A percentile compares a stretch with the other conserved stretches of the same genome.
Conservation (phyloP, 345 rosid genomes). For the Boechera divaricarpa region DNA sequence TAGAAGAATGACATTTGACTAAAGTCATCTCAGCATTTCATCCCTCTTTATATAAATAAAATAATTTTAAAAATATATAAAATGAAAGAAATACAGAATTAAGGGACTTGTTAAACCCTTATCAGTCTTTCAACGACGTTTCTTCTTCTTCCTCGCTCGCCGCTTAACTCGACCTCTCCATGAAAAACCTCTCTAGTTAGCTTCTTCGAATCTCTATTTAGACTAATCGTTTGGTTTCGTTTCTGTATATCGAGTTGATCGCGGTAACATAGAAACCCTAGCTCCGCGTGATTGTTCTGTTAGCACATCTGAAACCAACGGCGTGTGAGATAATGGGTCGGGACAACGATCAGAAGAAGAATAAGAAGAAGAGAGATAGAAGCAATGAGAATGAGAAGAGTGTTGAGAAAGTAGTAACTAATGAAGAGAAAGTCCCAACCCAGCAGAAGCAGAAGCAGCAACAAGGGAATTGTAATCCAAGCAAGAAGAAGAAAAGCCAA, state of each 20-base stretch:
- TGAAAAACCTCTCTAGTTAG: not conserved
- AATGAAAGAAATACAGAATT: too few species aligned
- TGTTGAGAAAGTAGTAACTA: constrained; percentile 8
- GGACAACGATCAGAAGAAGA: constrained; percentile 17
- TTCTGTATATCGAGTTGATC: not conserved
- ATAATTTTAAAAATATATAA: too few species aligned
- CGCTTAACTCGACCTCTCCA: constrained; percentile 16
- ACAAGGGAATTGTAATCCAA: constrained; percentile 38
- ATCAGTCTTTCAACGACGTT: not conserved
- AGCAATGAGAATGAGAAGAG: constrained; percentile 1
- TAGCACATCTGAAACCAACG: not conserved
- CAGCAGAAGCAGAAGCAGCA: constrained; percentile 17
- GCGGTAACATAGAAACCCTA: constrained; percentile 26
- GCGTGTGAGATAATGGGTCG: constrained; percentile 19
- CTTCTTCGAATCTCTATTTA: not conserved
- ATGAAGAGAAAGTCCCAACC: constrained; percentile 24
- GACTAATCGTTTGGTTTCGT: not conserved
- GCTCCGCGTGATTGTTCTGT: not conserved
- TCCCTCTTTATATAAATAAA: too few species aligned
- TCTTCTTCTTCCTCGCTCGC: constrained; percentile 31
- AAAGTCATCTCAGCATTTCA: too few species aligned
- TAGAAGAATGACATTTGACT: too few species aligned
- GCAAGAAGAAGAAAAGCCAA: constrained; percentile 55
- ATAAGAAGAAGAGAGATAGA: constrained; percentile 32
- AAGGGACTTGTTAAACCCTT: constrained; percentile 19